phyloP scores from a whole-genome alignment of 768 basidiomycete genomes.

The Suillus lakei region DNA sequence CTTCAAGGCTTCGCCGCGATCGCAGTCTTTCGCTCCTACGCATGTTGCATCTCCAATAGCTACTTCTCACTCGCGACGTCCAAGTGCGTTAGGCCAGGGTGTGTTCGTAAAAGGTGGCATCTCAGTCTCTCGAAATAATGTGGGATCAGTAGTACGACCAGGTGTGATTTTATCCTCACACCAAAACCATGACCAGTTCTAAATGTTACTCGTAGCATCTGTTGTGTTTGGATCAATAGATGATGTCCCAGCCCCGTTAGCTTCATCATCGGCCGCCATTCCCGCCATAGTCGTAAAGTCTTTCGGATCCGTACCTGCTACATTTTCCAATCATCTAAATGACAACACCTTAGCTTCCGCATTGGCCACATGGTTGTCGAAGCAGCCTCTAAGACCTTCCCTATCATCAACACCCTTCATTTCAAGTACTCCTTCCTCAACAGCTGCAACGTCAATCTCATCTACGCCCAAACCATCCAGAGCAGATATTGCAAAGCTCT shows the following conservation, averaged over 20 bases:
- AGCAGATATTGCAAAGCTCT: conserved; percentile 47
- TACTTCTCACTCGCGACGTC: conserved; percentile 75
- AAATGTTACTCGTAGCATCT: conserved; percentile 47
- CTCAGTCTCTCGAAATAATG: conserved; percentile 65
- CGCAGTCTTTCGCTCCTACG: conserved; percentile 75
- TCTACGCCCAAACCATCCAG: conserved; percentile 36
- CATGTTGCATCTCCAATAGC: conserved; percentile 49
- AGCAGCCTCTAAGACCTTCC: conserved; percentile 33
- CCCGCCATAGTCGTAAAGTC: conserved; percentile 71
- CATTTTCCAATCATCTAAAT: conserved; percentile 56
- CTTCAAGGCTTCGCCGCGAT: conserved; percentile 76
- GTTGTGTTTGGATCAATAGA: conserved; percentile 93
- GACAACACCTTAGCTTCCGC: conserved; percentile 60
- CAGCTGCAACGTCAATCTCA: conserved; percentile 33
- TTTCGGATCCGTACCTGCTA: conserved; percentile 78
- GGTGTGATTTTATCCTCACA: conserved; percentile 45
- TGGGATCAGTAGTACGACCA: conserved; percentile 69
- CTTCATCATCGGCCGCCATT: conserved; percentile 79
- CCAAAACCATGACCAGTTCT: background rate
- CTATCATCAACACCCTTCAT: conserved; percentile 27
- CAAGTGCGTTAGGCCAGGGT: conserved; percentile 74
- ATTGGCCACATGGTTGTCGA: conserved; percentile 43
- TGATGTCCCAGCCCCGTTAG: conserved; percentile 74
- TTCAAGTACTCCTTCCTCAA: conserved; percentile 37
- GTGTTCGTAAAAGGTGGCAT: conserved; percentile 82